Evolutionary conservation across 1,284 basidiomycete genomes (phyloP).

Genomic region (Malassezia arunalokei): DNA sequence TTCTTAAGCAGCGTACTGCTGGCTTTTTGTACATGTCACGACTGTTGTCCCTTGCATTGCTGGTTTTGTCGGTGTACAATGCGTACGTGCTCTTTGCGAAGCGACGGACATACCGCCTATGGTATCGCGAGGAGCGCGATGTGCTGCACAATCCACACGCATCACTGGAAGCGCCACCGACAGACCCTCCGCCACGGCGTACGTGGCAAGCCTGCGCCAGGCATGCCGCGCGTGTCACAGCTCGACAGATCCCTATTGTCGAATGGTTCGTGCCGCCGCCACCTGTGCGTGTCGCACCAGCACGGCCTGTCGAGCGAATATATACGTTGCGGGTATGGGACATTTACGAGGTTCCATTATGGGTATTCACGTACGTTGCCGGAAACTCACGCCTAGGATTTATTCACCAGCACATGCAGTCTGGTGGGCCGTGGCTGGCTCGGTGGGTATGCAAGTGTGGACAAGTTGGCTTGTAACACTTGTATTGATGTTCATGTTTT

Average conservation of each 20-base stretch:
- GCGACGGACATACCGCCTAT: conserved; percentile 11
- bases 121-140: conserved; percentile 10
- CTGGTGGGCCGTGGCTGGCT: conserved; percentile 12
- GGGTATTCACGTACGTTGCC: conserved; percentile 10
- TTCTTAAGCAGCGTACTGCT: conserved; percentile 6
- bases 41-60: conserved; percentile 1
- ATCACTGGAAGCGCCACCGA: conserved; percentile 6
- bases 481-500: conserved; percentile 5
- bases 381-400: neutral
- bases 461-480: conserved; percentile 5
- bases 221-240: neutral
- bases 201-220: conserved; percentile 5
- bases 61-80: conserved; percentile 7
- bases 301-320: neutral
- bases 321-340: conserved; percentile 16
- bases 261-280: conserved; percentile 16
- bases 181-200: neutral
- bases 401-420: conserved; percentile 16
- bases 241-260: conserved; percentile 8
- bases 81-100: conserved; percentile 10
- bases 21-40: conserved; percentile 7
- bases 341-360: conserved; percentile 6
- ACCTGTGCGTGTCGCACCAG: neutral
- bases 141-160: conserved; percentile 10
- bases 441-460: neutral